phyloP scores from a whole-genome alignment of 1,284 basidiomycete genomes.

The Microbotryum violaceum region DNA sequence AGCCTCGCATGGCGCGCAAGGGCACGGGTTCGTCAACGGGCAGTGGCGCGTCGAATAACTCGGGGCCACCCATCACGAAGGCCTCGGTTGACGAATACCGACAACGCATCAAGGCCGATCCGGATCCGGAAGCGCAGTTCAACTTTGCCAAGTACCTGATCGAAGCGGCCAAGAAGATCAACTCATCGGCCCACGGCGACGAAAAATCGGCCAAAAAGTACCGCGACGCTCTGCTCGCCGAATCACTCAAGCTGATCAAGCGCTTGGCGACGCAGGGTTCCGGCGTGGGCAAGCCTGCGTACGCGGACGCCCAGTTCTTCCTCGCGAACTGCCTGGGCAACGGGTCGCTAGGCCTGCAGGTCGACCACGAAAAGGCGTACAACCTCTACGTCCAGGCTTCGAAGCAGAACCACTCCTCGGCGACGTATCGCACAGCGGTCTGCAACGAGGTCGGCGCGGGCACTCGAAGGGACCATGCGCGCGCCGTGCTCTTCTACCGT shows the following conservation, averaged over 20 bases:
- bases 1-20: constrained; percentile 15
- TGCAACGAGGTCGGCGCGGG: constrained; percentile 99
- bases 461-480: constrained; percentile 76
- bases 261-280: constrained; percentile 76
- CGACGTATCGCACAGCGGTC: constrained; percentile 93
- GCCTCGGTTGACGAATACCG: constrained; percentile 97
- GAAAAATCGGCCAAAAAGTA: constrained; percentile 56
- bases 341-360: constrained; percentile 83
- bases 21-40: constrained; percentile 6
- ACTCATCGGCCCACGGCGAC: constrained; percentile 34
- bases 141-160: constrained; percentile 95
- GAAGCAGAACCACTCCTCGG: constrained; percentile 92
- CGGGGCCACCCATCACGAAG: constrained; percentile 50
- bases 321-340: constrained; percentile 96
- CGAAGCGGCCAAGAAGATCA: constrained; percentile 84
- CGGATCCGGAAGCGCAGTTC: constrained; percentile 98
- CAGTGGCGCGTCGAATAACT: neutral
- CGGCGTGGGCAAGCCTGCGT: constrained; percentile 51
- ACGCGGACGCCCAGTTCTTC: constrained; percentile 98
- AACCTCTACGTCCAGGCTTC: constrained; percentile 96
- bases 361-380: constrained; percentile 96
- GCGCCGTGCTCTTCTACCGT: constrained; percentile 91
- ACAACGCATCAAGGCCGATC: constrained; percentile 91
- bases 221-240: constrained; percentile 75
- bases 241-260: constrained; percentile 86